A percentile compares a stretch with the other conserved stretches of the same genome.
Conservation (phyloP, 306 rosid species). For the Malus domestica region DNA sequence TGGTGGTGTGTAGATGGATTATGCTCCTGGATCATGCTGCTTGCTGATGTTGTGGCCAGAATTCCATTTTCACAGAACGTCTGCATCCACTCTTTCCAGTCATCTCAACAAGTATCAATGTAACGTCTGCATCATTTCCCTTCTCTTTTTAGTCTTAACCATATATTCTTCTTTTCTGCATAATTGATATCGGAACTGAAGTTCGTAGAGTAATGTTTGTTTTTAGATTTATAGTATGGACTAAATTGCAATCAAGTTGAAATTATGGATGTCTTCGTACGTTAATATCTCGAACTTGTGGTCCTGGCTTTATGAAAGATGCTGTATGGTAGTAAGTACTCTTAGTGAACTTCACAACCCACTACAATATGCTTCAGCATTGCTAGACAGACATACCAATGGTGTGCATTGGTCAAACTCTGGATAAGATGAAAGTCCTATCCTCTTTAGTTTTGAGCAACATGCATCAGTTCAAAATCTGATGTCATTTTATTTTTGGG, state of each 20-base stretch:
- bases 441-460: constrained; percentile 8
- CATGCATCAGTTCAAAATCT: constrained; percentile 12
- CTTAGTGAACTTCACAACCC: constrained; percentile 4
- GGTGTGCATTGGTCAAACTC: constrained; percentile 1
- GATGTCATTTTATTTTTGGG: constrained; percentile 3
- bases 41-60: background rate
- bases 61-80: background rate
- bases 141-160: background rate
- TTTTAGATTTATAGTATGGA: background rate
- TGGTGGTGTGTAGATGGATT: constrained; percentile 4
- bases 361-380: background rate
- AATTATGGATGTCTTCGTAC: background rate
- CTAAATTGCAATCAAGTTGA: background rate
- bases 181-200: background rate
- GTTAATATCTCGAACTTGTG: background rate
- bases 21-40: constrained; percentile 3
- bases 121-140: background rate
- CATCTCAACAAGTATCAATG: background rate
- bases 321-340: background rate
- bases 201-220: background rate
- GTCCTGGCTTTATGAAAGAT: constrained; percentile 12
- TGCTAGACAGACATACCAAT: background rate
- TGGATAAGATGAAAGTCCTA: constrained; percentile 16
- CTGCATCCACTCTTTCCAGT: constrained; percentile 3
- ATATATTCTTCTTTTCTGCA: background rate